A percentile compares a stretch with the other conserved stretches of the same genome.
phyloP scores from a whole-genome alignment of 169 alveolate genomes.

The Eimeria falciformis region DNA sequence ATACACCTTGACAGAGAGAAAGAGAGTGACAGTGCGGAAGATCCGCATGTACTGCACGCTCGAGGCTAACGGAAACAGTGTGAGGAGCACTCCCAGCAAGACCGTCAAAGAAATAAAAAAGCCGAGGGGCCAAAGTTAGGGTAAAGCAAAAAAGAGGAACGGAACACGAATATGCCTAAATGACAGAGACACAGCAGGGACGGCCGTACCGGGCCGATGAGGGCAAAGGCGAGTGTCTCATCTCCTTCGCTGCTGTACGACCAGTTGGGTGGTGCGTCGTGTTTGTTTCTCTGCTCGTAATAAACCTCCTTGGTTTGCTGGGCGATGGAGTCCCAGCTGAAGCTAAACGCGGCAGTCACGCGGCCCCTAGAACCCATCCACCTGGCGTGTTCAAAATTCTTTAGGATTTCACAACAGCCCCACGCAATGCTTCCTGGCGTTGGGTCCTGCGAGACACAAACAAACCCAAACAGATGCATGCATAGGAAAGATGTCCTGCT shows the following conservation, averaged over 20 bases:
- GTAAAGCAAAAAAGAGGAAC: too few species aligned
- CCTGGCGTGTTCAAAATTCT: slow-evolving; percentile 82
- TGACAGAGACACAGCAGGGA: too few species aligned
- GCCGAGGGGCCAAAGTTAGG: too few species aligned
- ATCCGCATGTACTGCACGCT: background rate
- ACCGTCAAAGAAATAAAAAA: too few species aligned
- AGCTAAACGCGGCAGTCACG: slow-evolving; percentile 83
- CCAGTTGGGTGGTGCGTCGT: slow-evolving; percentile 80
- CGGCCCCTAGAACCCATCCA: slow-evolving; percentile 86
- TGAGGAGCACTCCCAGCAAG: too few species aligned
- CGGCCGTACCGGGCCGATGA: slow-evolving; percentile 70
- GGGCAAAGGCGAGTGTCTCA: slow-evolving; percentile 74
- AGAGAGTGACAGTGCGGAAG: background rate
- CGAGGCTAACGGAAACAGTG: too few species aligned
- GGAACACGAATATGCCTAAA: too few species aligned
- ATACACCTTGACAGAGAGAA: background rate
- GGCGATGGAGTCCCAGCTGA: slow-evolving; percentile 84
- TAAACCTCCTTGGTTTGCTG: slow-evolving; percentile 79
- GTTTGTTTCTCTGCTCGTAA: slow-evolving; percentile 80
- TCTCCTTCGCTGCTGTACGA: slow-evolving; percentile 72
- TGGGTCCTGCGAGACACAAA: slow-evolving; percentile 80
- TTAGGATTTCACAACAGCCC: slow-evolving; percentile 85
- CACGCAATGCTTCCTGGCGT: slow-evolving; percentile 85
- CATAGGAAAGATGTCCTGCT: background rate
- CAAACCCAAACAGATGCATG: background rate